Base-by-base conservation (phyloP, 768 basidiomycete genomes). In the Rubroboletus satanas region DNA sequence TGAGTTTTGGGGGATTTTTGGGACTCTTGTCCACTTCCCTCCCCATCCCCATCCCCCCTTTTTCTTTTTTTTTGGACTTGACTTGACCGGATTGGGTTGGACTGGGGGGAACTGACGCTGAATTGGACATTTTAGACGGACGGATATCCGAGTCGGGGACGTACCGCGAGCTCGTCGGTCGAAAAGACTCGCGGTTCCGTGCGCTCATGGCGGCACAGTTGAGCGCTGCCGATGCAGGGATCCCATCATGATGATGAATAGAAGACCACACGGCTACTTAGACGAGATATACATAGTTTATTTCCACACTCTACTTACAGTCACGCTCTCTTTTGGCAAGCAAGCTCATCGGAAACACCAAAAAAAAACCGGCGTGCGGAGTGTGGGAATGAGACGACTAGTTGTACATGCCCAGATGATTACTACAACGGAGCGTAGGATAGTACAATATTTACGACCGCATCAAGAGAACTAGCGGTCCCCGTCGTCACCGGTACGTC, bases 121-220 rank as follows among this genome's bases (percentile, higher is more conserved):
- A 23, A 23, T 3, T 3, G 5, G 2, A 36, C 29, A 8, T 18
- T 15, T 12, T 53, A 87, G 86, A 85, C 57, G 93, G 93, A 3
- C 78, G 76, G 49, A 88, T 96, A 52, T 81, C 85, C 2, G 93
- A 96, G 71, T 81, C 85, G 18, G 93, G 93, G 28, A 83, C 85
- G 38, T 96, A 91, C 68, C 79, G 81, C 44, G 81, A 90, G 60
- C 77, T 96, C 56, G 87, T 91, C n/a, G 77, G 80, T 57, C 78
- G 78, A 28, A 73, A 75, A 50, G 83, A 85, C 64, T 93, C 92
- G 41, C 79, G 92, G 50, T 97, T 97, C 78, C 81, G 92, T 11
- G 74, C 77, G 8, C 78, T 97, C 45, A 94, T 97, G 93, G 90
- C 91, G 23, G 91, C 93, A 4, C 94, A 97, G 65, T 74, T 96